Percentiles rank a stretch among this genome's conserved stretches.
Conservation (phyloP, 805 yeast species). For the Clavispora asparagi region DNA sequence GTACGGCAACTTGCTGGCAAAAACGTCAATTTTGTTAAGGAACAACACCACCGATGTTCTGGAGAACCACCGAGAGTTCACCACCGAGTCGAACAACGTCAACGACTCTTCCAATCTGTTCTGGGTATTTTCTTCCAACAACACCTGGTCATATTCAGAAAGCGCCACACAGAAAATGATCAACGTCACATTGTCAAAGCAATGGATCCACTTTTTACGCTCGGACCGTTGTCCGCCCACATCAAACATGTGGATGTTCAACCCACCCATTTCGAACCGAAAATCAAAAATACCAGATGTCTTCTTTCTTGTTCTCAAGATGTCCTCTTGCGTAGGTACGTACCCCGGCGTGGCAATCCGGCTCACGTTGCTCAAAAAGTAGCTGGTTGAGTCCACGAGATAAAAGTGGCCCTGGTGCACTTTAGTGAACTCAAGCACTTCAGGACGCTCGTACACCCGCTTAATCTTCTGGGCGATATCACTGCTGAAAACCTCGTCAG, state of each 20-base stretch:
- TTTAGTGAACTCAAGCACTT: slow-evolving; percentile 52
- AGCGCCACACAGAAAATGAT: slow-evolving; percentile 89
- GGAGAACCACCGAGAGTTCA: slow-evolving; percentile 89
- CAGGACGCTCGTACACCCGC: slow-evolving; percentile 51
- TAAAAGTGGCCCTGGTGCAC: slow-evolving; percentile 67
- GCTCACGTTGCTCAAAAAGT: slow-evolving; percentile 63
- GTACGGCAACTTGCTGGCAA: slow-evolving; percentile 75
- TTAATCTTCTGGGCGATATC: slow-evolving; percentile 44
- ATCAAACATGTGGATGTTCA: slow-evolving; percentile 51
- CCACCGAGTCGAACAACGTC: slow-evolving; percentile 82
- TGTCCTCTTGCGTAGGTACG: slow-evolving; percentile 70
- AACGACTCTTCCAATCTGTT: slow-evolving; percentile 44
- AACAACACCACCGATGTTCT: slow-evolving; percentile 82
- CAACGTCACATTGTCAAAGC: slow-evolving; percentile 87
- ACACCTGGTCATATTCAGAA: slow-evolving; percentile 84
- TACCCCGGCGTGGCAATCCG: slow-evolving; percentile 59
- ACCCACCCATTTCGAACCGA: slow-evolving; percentile 65
- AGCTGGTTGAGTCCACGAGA: slow-evolving; percentile 78
- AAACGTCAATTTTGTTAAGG: slow-evolving; percentile 84
- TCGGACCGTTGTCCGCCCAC: slow-evolving; percentile 97
- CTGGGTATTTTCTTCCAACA: slow-evolving; percentile 45
- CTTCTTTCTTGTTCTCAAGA: slow-evolving; percentile 81
- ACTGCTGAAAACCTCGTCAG: slow-evolving; percentile 47
- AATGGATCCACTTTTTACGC: slow-evolving; percentile 95
- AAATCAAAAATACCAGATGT: slow-evolving; percentile 91